Conservation (phyloP, 768 basidiomycete species). For the Boletus sp. region DNA sequence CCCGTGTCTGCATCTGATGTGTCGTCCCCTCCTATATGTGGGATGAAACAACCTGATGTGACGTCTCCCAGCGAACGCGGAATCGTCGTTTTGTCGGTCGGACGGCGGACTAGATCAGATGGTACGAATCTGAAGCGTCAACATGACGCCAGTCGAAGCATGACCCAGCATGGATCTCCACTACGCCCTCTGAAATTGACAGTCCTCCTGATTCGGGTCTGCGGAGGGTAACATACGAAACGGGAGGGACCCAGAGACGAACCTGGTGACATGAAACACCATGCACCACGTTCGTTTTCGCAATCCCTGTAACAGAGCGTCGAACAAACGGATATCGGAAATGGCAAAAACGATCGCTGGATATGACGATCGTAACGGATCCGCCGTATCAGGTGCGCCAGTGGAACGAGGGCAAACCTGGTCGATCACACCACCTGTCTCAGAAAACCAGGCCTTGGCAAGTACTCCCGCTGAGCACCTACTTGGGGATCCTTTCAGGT, state of each 20-base stretch:
- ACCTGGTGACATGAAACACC: not conserved
- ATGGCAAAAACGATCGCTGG: not conserved
- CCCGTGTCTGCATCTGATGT: not conserved
- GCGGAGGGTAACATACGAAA: not conserved
- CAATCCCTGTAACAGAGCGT: not conserved
- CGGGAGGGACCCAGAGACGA: not conserved
- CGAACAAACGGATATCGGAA: not conserved
- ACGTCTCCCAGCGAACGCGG: not conserved
- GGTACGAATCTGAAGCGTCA: not conserved
- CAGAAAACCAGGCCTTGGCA: not conserved
- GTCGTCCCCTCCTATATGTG: not conserved
- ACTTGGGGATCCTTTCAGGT: not conserved
- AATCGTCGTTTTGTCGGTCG: not conserved
- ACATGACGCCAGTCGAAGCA: not conserved
- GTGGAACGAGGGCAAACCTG: not conserved
- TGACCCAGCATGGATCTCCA: not conserved
- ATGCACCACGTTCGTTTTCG: not conserved
- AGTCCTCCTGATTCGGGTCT: not conserved
- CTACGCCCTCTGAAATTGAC: not conserved
- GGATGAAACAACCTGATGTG: not conserved
- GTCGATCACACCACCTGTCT: not conserved
- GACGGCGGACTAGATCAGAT: constrained; percentile 3
- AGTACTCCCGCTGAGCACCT: not conserved
- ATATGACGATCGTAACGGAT: not conserved
- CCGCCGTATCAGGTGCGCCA: not conserved